Evolutionary conservation across 495 filamentous ascomycete genomes (phyloP), one percentile per base, ranked within the genome.

Genomic region (Daldinia grandis): DNA sequence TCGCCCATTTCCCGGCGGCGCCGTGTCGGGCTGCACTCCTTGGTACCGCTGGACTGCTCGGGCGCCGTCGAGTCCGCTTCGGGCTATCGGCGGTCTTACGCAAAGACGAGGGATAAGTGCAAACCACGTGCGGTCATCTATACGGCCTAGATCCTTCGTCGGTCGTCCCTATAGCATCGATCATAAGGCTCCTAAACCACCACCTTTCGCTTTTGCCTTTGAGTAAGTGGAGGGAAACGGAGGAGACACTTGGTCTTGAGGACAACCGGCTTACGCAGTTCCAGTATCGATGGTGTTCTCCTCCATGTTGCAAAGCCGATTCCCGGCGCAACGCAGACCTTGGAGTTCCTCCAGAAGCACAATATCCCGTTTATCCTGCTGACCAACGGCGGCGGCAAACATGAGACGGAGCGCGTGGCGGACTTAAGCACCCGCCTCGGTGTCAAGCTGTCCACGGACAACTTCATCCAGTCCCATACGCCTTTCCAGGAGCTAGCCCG

Each of bases 281-380:
- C 24, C 58, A 97, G 93, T 78, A 97, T 98, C 75, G 95, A 99
- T 77, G 96, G 96, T 66, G 96, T 99, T 27, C 90, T 99, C 19
- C 85, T 97, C n/a, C 93, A 94, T 76, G 89, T 90, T 68, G 88
- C 90, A 0, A 87, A 87, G 59, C 90, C 94, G 8, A 88, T 97
- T 35, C 90, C 94, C n/a, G 88, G 89, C 33, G 96, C 96, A 0
- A 81, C 87, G n/a, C 81, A 90, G 64, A 84, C 94, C 14, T 85
- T 99, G n/a, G 71, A 76, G 12, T 87, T 87, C 67, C 88, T 98
- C 24, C 87, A 94, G 69, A 72, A 85, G 24, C 83, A 92, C 55
- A 81, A 84, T 6, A 91, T 97, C 54, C 92, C 92, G 10, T 96
- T 92, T 80, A 91, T 96, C 69, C 86, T 97, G 35, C 84, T 97